Base-by-base conservation (phyloP, 352 stramenopile genomes). In the Achlya hypogyna region DNA sequence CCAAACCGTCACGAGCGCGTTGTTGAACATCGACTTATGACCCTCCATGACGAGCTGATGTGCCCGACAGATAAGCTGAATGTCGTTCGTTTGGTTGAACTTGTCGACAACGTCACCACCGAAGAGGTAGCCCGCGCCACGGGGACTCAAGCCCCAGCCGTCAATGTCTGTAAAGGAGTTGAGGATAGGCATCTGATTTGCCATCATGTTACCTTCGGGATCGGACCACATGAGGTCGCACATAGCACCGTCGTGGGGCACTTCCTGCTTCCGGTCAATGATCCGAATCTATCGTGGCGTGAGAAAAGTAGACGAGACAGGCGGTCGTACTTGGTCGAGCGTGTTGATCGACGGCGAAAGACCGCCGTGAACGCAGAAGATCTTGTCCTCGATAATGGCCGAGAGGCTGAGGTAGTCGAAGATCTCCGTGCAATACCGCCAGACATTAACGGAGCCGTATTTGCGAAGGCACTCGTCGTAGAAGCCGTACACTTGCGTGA, bases 401-500 rank as follows among this genome's bases (percentile, higher is more conserved):
- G 84, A 95, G 8, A 99, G 78, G 74, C 79, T 96, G 73, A 99
- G 88, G 85, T 98, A 99, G 79, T 99, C 97, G 72, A 99, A 99
- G 72, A 99, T 98, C 72, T 99, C 97, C 60, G 96, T 99, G 84
- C 96, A 99, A 76, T 99, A 99, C 45, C 90, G 84, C 97, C 97
- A 99, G 28, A 99, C 96, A 79, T 99, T 99, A 53, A 99, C 96
- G 31, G 82, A 97, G 35, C 96, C 96, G 75, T 99, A 99, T 75
- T 98, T 93, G 69, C 95, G 79, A 22, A 98, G 78, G 72, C 97
- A 99, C 76, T 99, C 97, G 74, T 99, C 97, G 74, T 99, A 99
- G 73, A 99, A 99, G 31, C 97, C 97, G 75, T 99, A 99, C 5
- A 99, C 96, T 75, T 99, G 95, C 22, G 96, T 99, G 74, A 99